Evolutionary conservation across 345 rosid species (phyloP), one percentile per base, ranked within the genome.

Genomic region (Aegle marmelos): DNA sequence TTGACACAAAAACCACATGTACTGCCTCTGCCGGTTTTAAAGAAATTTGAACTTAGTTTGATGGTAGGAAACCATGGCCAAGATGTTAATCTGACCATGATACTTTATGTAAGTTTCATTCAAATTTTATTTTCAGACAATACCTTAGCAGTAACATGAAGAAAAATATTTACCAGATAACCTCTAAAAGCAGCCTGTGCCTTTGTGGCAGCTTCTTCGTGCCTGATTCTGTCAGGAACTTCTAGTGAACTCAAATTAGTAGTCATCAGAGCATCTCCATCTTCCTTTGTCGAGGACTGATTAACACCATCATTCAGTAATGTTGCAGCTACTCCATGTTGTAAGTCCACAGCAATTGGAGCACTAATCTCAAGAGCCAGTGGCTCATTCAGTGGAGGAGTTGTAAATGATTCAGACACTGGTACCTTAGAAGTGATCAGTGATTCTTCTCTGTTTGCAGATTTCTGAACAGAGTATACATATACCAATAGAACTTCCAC

Each of bases 101-200:
- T 8, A 50, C 60, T 16, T 63, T 45, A 14, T 21, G 7, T 9
- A n/a, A 22, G 14, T 6, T 24, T 39, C 76, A 37, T 25, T 60
- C 50, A 73, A 21, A 36, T 24, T 54, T 34, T 10, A 31, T 7
- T 53, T 24, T 7, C 41, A 78, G 30, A 21, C 25, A 64, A 19
- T 30, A 53, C 4, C 66, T 27, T 48, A 37, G 36, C 8, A 39
- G 50, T 63, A 3, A 60, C 67, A 81, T 65, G 54, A 72, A 73
- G 17, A 78, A 77, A 69, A 73, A 56, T 75, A 41, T 41, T 41
- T 84, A 92, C 95, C 97, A 86, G 89, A 83, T 78, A 87, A 77
- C 95, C 94, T 85, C 93, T 89, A 77, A 90, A 75, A 70, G 90
- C 93, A 82, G 97, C 89, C 79, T 92, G 97, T 60, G 86, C 88